These are phyloP conservation scores for Colletotrichum agaves DNA, from an alignment of 2,329 filamentous ascomycete genomes.

Conservation along the genomic window DNA sequence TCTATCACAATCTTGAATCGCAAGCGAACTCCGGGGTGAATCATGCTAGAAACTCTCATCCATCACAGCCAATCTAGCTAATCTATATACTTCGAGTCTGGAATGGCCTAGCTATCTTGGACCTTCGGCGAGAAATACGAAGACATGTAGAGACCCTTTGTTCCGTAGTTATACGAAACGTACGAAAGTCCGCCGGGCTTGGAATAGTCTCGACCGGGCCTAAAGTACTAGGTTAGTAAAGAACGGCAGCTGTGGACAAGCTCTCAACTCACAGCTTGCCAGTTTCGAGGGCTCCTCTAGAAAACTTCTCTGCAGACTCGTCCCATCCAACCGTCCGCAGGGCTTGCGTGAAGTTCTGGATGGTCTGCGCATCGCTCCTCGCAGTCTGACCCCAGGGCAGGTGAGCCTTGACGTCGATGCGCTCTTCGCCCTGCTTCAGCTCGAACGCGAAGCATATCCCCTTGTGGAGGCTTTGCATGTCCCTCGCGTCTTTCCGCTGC, in stretches of 20 bases:
- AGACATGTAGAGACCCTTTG: conserved; percentile 27
- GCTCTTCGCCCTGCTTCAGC: conserved; percentile 38
- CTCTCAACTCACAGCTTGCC: conserved; percentile 15
- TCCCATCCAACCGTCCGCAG: conserved; percentile 12
- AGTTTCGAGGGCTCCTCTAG: not conserved
- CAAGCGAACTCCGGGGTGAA: no score
- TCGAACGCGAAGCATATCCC: conserved; percentile 42
- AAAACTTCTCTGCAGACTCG: conserved; percentile 23
- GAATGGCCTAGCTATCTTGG: not conserved
- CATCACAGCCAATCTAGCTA: not conserved
- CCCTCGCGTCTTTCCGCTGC: conserved; percentile 34
- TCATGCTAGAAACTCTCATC: not conserved
- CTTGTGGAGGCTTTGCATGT: conserved; percentile 32
- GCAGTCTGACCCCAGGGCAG: conserved; percentile 26
- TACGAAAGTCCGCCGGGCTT: conserved; percentile 20
- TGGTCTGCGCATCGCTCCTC: conserved; percentile 24
- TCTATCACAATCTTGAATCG: no score
- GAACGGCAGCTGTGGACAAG: no score
- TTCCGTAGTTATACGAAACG: conserved; percentile 19
- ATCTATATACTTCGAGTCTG: no score
- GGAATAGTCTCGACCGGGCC: conserved; percentile 21
- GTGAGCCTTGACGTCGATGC: conserved; percentile 27
- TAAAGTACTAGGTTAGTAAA: not conserved
- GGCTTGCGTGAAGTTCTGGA: conserved; percentile 22
- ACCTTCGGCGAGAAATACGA: conserved; percentile 23